Base-by-base conservation (phyloP, 768 basidiomycete genomes). In the Pilatotrama ljubarskyi region DNA sequence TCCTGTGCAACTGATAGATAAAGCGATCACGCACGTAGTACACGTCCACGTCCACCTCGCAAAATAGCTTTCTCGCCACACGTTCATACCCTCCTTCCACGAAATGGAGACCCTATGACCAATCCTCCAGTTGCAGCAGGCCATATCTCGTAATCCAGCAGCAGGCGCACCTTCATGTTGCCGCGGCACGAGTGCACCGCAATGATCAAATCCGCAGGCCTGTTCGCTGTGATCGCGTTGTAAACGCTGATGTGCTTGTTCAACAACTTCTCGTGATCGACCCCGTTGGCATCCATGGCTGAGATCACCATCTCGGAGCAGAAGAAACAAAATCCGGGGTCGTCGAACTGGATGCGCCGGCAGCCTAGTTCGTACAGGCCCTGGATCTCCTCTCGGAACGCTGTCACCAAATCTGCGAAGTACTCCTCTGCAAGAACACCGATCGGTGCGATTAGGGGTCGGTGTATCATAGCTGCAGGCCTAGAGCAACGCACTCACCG, bases 181-280 rank as follows among this genome's bases (percentile, higher is more conserved):
- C 79, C 80, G 10, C 85, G 76, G 67, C 86, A 88, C 73, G 85
- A 81, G 67, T 88, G 86, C 35, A 87, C 64, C 20, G 82, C 77
- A 36, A 84, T 66, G 43, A 73, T 79, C 55, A 88, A 67, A 69
- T 86, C 84, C 24, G 66, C 68, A 4, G 86, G 84, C 25, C 84
- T 76, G 46, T 77, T 58, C 29, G 76, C 70, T 0, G 83, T 78
- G 62, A 82, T 78, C 24, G 78, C 70, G 68, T 83, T 86, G 77
- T 87, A 85, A 14, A 85, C 81, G 43, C 80, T 78, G 68, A 88
- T 84, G 58, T 75, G 88, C 71, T 81, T 82, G 57, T 86, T 81
- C 17, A 91, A 76, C 51, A 91, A 76, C 4, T 78, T 78, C 55
- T 84, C 84, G 20, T 83, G 78, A 70, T 91, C 84, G 13, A 82